Conservation (phyloP, 345 rosid species). For the Raphanus raphanistrum region DNA sequence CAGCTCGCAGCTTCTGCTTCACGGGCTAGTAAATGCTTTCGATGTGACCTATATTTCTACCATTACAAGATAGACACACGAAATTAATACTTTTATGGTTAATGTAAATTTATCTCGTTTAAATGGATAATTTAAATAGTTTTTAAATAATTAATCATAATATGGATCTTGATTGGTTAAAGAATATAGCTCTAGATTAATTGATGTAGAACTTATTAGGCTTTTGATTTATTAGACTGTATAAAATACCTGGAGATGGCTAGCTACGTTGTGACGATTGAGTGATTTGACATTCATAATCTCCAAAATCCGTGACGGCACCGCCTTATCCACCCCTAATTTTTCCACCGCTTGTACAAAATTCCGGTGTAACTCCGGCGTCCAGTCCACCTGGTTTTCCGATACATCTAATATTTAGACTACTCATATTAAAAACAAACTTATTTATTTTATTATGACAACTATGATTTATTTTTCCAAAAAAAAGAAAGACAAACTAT, state of each 20-base stretch:
- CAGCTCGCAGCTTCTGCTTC: slow-evolving; percentile 86
- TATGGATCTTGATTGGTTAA: neutral
- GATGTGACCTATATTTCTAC: slow-evolving; percentile 86
- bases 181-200: neutral
- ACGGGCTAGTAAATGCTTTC: slow-evolving; percentile 77
- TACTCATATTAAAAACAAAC: neutral
- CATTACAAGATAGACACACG: slow-evolving; percentile 5
- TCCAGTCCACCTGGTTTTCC: slow-evolving; percentile 88
- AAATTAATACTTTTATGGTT: neutral
- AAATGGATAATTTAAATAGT: neutral
- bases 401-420: neutral
- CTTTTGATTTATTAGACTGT: neutral
- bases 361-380: slow-evolving; percentile 87
- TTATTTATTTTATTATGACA: neutral
- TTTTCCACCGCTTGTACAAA: slow-evolving; percentile 97
- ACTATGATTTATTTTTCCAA: neutral
- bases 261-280: slow-evolving; percentile 95
- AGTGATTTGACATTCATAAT: slow-evolving; percentile 85
- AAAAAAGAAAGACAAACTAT: neutral
- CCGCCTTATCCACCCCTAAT: slow-evolving; percentile 94
- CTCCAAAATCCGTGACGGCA: slow-evolving; percentile 90
- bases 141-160: neutral
- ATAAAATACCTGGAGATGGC: slow-evolving; percentile 86
- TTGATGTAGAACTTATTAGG: neutral
- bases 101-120: neutral